phyloP scores from a whole-genome alignment of 345 rosid genomes.

The Salix exigua region DNA sequence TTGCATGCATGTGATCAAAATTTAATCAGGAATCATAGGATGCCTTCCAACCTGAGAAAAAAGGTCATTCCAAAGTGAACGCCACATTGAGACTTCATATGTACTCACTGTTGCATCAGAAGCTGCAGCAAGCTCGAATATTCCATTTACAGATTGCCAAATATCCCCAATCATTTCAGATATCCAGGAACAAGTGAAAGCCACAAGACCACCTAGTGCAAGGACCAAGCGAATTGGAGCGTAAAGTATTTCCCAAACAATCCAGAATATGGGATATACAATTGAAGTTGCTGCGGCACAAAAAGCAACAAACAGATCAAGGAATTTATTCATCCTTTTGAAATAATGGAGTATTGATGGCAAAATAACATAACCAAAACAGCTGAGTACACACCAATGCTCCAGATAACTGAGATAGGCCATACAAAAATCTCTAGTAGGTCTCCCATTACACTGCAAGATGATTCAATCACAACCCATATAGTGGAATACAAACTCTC shows the following conservation, averaged over 20 bases:
- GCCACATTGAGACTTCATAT: conserved; percentile 80
- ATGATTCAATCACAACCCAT: conserved; percentile 45
- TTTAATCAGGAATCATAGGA: not conserved
- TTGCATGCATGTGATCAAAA: not conserved
- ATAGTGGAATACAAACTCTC: conserved; percentile 48
- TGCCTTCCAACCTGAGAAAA: conserved; percentile 70
- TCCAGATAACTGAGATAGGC: conserved; percentile 66
- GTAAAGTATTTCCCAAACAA: conserved; percentile 62
- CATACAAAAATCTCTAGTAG: conserved; percentile 46
- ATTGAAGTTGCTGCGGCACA: conserved; percentile 51
- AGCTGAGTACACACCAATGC: conserved; percentile 45
- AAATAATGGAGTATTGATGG: not conserved
- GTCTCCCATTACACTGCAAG: conserved; percentile 43
- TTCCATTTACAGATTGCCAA: conserved; percentile 52
- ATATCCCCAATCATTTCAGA: conserved; percentile 43
- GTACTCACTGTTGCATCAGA: conserved; percentile 54
- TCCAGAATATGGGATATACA: conserved; percentile 59
- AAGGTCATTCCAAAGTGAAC: conserved; percentile 90
- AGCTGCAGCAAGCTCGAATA: conserved; percentile 57
- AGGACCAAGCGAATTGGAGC: conserved; percentile 60
- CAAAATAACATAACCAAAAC: not conserved
- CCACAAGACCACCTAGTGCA: conserved; percentile 44
- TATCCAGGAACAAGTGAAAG: conserved; percentile 41
- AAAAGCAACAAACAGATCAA: conserved; percentile 3
- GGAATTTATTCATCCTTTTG: not conserved